Conservation (phyloP, 2,329 filamentous ascomycete species). For the Hypomyces rosellus region DNA sequence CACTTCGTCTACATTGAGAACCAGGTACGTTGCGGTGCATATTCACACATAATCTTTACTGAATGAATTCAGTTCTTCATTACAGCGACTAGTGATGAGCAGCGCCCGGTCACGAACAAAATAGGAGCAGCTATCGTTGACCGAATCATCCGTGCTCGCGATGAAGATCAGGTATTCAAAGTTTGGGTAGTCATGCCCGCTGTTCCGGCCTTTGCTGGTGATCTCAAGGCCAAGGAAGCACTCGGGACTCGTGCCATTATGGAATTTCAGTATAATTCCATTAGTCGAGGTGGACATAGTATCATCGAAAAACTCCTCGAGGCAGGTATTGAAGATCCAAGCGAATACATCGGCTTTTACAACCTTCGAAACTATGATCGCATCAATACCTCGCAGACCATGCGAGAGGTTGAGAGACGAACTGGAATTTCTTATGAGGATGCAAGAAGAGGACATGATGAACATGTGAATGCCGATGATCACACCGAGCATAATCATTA, state of each 20-base stretch:
- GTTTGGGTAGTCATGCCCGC: conserved; percentile 74
- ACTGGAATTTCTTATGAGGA: conserved; percentile 63
- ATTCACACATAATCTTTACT: not conserved
- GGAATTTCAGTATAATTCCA: conserved; percentile 79
- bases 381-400: conserved; percentile 62
- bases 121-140: conserved; percentile 75
- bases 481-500: conserved; percentile 28
- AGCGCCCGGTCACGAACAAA: conserved; percentile 68
- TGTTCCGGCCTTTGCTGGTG: conserved; percentile 76
- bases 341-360: conserved; percentile 74
- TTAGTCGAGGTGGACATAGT: conserved; percentile 68
- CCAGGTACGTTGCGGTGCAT: conserved; percentile 34
- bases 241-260: conserved; percentile 78
- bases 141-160: conserved; percentile 64
- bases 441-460: conserved; percentile 58
- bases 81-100: conserved; percentile 65
- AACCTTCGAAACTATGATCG: conserved; percentile 80
- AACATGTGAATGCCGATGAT: conserved; percentile 44
- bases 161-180: conserved; percentile 60
- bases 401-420: conserved; percentile 53
- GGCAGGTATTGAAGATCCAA: conserved; percentile 63
- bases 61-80: conserved; percentile 64
- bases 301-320: conserved; percentile 67
- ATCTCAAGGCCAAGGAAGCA: conserved; percentile 65
- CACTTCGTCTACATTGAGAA: conserved; percentile 80